Conservation (phyloP, 2,329 filamentous ascomycete species). For the Scolecobasidium constrictum region DNA sequence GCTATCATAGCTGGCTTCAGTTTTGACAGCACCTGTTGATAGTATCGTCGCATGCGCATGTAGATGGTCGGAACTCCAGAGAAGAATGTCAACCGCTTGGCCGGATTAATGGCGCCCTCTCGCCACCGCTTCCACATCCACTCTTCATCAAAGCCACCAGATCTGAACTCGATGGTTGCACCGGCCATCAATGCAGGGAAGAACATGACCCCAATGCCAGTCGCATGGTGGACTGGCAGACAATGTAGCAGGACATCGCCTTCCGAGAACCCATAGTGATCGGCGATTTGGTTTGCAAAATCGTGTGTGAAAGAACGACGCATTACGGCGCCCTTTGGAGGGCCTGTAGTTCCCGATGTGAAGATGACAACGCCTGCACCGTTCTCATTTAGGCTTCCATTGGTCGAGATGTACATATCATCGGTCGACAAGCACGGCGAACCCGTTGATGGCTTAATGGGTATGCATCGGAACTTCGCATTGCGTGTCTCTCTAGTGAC, state of each 20-base stretch:
- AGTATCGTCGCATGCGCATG: constrained; percentile 24
- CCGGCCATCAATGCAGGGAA: constrained; percentile 24
- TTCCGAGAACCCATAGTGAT: constrained; percentile 21
- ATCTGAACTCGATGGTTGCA: constrained; percentile 23
- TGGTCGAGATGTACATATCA: constrained; percentile 30
- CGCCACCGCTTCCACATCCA: constrained; percentile 26
- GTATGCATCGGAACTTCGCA: constrained; percentile 24
- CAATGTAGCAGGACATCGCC: constrained; percentile 24
- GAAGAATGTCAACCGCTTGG: constrained; percentile 21
- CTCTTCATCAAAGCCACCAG: constrained; percentile 23
- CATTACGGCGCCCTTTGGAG: constrained; percentile 36
- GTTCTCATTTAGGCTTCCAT: constrained; percentile 29
- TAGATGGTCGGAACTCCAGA: constrained; percentile 26
- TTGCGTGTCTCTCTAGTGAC: constrained; percentile 18
- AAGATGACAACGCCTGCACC: constrained; percentile 33
- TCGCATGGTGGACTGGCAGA: constrained; percentile 25
- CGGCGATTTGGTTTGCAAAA: constrained; percentile 20
- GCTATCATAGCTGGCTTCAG: constrained; percentile 18
- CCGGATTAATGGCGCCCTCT: constrained; percentile 17
- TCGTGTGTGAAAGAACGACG: constrained; percentile 29
- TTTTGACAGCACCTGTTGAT: constrained; percentile 23
- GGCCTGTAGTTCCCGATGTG: constrained; percentile 36
- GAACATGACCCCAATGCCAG: constrained; percentile 24
- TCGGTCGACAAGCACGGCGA: constrained; percentile 18
- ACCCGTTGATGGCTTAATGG: constrained; percentile 24